These are phyloP conservation scores for Rhododendron griersonianum DNA, from an alignment of 148 eudicot species.

Conservation along the genomic window DNA sequence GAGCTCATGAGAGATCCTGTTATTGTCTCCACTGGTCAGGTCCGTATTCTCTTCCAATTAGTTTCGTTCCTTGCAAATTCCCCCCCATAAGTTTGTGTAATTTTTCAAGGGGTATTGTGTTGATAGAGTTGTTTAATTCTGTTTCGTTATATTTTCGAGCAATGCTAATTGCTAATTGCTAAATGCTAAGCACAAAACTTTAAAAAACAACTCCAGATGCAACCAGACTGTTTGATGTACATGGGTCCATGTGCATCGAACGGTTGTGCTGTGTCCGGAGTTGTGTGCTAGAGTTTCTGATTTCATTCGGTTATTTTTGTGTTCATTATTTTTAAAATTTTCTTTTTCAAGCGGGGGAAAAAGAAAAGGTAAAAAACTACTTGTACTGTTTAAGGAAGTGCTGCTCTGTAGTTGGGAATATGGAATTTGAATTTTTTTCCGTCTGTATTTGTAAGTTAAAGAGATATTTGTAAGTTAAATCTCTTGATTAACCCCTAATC, in stretches of 20 bases:
- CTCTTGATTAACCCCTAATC: background rate
- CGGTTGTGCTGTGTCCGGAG: no score
- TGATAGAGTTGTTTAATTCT: background rate
- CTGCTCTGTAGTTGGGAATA: background rate
- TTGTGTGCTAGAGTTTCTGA: no score
- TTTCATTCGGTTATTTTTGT: background rate
- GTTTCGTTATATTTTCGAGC: background rate
- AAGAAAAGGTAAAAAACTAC: no score
- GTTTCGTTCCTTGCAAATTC: conserved; percentile 1
- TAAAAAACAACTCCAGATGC: no score
- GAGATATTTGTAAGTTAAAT: background rate
- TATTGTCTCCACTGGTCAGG: conserved; percentile 77
- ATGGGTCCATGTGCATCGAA: no score
- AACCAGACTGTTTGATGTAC: no score
- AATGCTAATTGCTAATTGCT: no score
- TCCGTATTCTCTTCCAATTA: background rate
- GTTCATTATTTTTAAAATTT: background rate
- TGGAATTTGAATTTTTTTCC: background rate
- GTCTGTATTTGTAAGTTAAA: background rate
- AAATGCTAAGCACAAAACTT: background rate
- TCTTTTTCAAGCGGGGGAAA: no score
- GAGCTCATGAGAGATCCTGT: conserved; percentile 88
- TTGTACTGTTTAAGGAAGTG: background rate
- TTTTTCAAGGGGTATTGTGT: background rate
- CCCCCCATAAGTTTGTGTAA: background rate